phyloP scores from a whole-genome alignment of 495 filamentous ascomycete genomes.

The Parathielavia hyrcaniae region DNA sequence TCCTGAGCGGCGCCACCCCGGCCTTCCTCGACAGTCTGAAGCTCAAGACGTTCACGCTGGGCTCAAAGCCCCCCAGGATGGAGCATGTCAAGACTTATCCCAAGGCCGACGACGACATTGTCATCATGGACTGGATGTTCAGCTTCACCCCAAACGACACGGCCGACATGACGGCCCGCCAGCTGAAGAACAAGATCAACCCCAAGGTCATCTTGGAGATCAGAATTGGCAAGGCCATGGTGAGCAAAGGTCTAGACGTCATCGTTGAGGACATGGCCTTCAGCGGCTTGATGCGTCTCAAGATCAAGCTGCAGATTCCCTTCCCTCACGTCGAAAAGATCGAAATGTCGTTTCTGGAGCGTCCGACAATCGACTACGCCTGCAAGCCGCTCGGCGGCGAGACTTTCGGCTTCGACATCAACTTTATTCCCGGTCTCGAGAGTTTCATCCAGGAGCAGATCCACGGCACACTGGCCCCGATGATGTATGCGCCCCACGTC shows the following conservation, averaged over 20 bases:
- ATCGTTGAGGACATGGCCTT: constrained; percentile 98
- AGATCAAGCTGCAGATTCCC: constrained; percentile 91
- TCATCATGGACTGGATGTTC: constrained; percentile 99
- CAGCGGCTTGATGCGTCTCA: constrained; percentile 88
- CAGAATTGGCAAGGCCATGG: constrained; percentile 84
- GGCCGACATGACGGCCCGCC: constrained; percentile 80
- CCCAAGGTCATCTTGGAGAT: constrained; percentile 94
- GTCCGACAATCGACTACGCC: constrained; percentile 78
- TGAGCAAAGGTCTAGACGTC: constrained; percentile 93
- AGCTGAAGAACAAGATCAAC: constrained; percentile 91
- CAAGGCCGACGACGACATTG: constrained; percentile 87
- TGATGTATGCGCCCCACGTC: constrained; percentile 96
- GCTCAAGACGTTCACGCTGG: constrained; percentile 84
- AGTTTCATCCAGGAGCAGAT: constrained; percentile 93
- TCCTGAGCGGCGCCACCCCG: constrained; percentile 83
- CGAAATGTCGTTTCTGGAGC: constrained; percentile 79
- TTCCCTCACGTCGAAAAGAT: constrained; percentile 93
- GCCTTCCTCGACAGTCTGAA: constrained; percentile 89
- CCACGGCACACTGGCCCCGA: constrained; percentile 82
- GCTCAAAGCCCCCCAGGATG: constrained; percentile 89
- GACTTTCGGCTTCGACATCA: constrained; percentile 93
- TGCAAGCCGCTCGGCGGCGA: constrained; percentile 97
- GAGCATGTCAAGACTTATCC: constrained; percentile 98
- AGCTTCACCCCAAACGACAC: constrained; percentile 96
- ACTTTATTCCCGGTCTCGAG: constrained; percentile 93